Conservation (phyloP, 2,329 filamentous ascomycete genomes). For the Aureobasidium sp. region DNA sequence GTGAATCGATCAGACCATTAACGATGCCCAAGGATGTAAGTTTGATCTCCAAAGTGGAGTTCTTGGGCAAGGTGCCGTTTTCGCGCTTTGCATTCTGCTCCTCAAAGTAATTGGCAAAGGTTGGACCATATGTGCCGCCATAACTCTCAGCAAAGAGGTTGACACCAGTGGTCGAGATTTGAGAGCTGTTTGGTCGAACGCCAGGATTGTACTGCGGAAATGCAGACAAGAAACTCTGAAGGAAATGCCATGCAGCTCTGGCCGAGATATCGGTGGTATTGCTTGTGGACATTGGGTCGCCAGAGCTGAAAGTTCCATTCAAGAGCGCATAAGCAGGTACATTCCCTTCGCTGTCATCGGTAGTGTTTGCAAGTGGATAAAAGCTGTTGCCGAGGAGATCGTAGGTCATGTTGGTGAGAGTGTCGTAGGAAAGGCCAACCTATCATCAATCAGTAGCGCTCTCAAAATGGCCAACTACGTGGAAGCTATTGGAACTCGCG, state of each 20-base stretch:
- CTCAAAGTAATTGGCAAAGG: constrained; percentile 50
- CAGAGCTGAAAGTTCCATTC: constrained; percentile 59
- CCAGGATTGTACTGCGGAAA: constrained; percentile 34
- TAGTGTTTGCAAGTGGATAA: constrained; percentile 24
- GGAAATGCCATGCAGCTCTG: constrained; percentile 53
- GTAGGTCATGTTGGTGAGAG: constrained; percentile 51
- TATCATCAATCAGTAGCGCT: neutral
- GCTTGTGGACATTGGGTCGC: constrained; percentile 29
- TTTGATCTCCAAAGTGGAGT: constrained; percentile 49
- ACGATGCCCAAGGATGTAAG: constrained; percentile 59
- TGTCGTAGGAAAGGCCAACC: constrained; percentile 60
- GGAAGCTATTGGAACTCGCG: neutral
- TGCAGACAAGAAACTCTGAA: constrained; percentile 48
- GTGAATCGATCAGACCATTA: constrained; percentile 60
- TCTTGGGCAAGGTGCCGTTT: constrained; percentile 41
- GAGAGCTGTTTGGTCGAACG: constrained; percentile 27
- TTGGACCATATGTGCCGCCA: constrained; percentile 57
- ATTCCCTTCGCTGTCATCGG: constrained; percentile 21
- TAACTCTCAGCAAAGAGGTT: constrained; percentile 57
- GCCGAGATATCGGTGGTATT: constrained; percentile 29
- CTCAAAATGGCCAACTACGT: no score
- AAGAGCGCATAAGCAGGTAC: constrained; percentile 16
- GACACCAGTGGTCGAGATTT: constrained; percentile 40
- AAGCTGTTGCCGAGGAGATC: constrained; percentile 36
- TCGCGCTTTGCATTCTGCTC: constrained; percentile 51